Evolutionary conservation across 2,329 filamentous ascomycete genomes (phyloP).

Genomic region (Uncinocarpus reesii): DNA sequence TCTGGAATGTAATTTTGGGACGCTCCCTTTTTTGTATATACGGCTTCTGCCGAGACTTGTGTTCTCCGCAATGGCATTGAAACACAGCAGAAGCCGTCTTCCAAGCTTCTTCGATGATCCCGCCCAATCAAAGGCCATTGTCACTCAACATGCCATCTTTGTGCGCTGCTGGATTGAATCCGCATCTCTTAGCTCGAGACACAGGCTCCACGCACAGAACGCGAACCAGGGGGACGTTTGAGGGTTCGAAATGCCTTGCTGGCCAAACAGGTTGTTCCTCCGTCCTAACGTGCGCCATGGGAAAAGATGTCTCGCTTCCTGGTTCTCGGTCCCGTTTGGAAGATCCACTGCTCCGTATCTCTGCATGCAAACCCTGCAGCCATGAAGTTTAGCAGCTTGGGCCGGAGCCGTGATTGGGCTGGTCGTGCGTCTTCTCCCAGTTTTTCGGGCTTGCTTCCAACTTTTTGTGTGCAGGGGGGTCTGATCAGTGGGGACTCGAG

Average conservation of each 20-base stretch:
- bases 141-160: slow-evolving; percentile 3
- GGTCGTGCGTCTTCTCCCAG: neutral
- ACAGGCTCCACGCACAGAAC: neutral
- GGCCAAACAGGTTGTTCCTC: too few relatives aligned
- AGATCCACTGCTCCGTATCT: slow-evolving; percentile 1
- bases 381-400: neutral
- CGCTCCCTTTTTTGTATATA: too few relatives aligned
- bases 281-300: slow-evolving; percentile 6
- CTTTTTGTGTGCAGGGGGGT: slow-evolving; percentile 4
- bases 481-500: slow-evolving; percentile 8
- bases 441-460: slow-evolving; percentile 7
- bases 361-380: neutral
- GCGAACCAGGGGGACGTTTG: neutral
- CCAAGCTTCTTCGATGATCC: neutral
- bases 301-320: slow-evolving; percentile 7
- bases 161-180: neutral
- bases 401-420: neutral
- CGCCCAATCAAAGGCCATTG: slow-evolving; percentile 1
- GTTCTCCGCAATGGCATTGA: too few relatives aligned
- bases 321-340: neutral
- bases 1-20: neutral
- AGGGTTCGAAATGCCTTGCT: neutral
- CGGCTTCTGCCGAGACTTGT: too few relatives aligned
- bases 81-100: neutral
- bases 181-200: neutral